Evolutionary conservation across 495 filamentous ascomycete species (phyloP).

Genomic region (Penicillium pulvis): DNA sequence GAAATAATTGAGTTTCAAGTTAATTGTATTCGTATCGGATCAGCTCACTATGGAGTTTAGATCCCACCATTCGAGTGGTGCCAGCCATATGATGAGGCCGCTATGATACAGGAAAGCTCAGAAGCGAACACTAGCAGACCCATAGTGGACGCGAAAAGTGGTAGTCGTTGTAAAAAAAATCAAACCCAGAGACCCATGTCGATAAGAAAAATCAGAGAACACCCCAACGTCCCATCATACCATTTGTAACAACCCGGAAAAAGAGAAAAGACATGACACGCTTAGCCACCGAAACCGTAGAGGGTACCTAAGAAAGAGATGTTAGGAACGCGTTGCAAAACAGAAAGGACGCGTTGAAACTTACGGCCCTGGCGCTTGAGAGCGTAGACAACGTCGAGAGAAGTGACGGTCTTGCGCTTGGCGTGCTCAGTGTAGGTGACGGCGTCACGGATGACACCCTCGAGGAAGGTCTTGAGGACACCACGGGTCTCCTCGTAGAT

Average conservation of each 20-base stretch:
- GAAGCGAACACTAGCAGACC: conserved; percentile 49
- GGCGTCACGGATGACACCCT: conserved; percentile 99
- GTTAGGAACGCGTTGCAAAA: conserved; percentile 28
- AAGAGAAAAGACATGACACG: conserved; percentile 34
- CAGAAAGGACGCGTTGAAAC: conserved; percentile 20
- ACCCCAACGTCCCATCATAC: conserved; percentile 57
- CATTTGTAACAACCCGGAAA: conserved; percentile 47
- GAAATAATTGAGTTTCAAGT: conserved; percentile 25
- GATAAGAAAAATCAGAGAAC: conserved; percentile 51
- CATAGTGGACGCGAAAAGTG: conserved; percentile 49
- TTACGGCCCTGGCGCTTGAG: conserved; percentile 93
- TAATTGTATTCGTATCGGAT: conserved; percentile 49
- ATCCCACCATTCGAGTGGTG: conserved; percentile 42
- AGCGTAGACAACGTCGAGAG: conserved; percentile 95
- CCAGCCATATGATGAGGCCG: conserved; percentile 48
- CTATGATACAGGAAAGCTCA: conserved; percentile 52
- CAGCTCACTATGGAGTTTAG: conserved; percentile 19
- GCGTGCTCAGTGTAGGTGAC: conserved; percentile 99
- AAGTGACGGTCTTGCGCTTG: conserved; percentile 98
- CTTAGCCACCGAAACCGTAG: conserved; percentile 99
- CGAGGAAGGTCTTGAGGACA: conserved; percentile 99
- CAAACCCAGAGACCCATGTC: conserved; percentile 56
- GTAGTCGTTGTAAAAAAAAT: conserved; percentile 43
- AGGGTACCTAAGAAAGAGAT: conserved; percentile 60
- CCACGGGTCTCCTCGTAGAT: conserved; percentile 99